phyloP scores from a whole-genome alignment of 2,329 filamentous ascomycete genomes.

The Calonectria hawksworthii region DNA sequence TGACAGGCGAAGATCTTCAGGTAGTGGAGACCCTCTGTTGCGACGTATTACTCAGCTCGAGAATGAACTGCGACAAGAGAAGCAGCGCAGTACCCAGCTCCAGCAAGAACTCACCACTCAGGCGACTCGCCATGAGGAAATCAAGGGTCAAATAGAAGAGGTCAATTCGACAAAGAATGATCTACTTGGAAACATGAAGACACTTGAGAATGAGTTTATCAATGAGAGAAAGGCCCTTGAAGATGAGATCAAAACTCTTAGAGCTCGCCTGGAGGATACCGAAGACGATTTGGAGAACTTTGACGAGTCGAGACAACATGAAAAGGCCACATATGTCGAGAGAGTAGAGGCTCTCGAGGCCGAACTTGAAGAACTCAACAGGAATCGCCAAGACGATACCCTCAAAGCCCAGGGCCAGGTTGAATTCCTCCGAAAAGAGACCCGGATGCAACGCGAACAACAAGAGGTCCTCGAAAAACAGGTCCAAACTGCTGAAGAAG shows the following conservation, averaged over 20 bases:
- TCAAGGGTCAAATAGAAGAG: constrained; percentile 82
- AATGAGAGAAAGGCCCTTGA: constrained; percentile 88
- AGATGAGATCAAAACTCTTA: constrained; percentile 82
- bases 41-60: constrained; percentile 76
- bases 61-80: constrained; percentile 81
- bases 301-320: constrained; percentile 85
- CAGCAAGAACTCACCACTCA: constrained; percentile 78
- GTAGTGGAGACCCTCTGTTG: constrained; percentile 61
- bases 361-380: constrained; percentile 76
- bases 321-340: constrained; percentile 79
- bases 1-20: constrained; percentile 61
- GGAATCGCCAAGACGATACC: constrained; percentile 69
- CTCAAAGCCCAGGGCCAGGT: constrained; percentile 73
- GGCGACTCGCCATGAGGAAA: constrained; percentile 70
- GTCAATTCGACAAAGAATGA: constrained; percentile 94
- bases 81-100: constrained; percentile 74
- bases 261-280: constrained; percentile 84
- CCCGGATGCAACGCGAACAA: constrained; percentile 70
- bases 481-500: constrained; percentile 68
- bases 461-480: constrained; percentile 71
- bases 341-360: constrained; percentile 77
- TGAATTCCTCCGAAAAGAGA: constrained; percentile 73
- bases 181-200: constrained; percentile 93
- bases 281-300: constrained; percentile 94
- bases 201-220: constrained; percentile 88